Evolutionary conservation across 2,329 filamentous ascomycete genomes (phyloP).

Genomic region (Penicillium concentricum): DNA sequence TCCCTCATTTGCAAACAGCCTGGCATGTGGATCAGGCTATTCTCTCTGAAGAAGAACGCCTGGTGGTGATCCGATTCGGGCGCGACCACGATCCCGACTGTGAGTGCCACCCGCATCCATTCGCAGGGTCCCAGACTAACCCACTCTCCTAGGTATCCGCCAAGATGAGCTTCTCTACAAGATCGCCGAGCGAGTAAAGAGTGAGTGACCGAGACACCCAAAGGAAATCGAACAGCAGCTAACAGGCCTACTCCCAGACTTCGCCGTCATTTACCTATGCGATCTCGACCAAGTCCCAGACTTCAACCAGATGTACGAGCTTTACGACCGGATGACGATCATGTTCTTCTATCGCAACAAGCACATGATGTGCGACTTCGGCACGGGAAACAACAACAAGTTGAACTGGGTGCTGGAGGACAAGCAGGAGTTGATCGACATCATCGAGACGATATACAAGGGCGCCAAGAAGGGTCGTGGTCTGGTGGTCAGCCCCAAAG

Average conservation of each 20-base stretch:
- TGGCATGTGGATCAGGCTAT: slow-evolving; percentile 99
- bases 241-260: slow-evolving; percentile 27
- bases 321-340: slow-evolving; percentile 85
- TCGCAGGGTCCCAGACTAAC: slow-evolving; percentile 18
- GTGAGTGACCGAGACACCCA: slow-evolving; percentile 44
- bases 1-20: slow-evolving; percentile 85
- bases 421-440: slow-evolving; percentile 98
- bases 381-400: slow-evolving; percentile 98
- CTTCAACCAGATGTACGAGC: slow-evolving; percentile 94
- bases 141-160: slow-evolving; percentile 53
- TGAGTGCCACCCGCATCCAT: slow-evolving; percentile 17
- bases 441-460: slow-evolving; percentile 95
- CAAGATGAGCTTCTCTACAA: slow-evolving; percentile 94
- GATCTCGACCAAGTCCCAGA: slow-evolving; percentile 88
- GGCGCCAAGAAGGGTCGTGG: slow-evolving; percentile 98
- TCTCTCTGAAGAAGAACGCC: slow-evolving; percentile 82
- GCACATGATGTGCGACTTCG: slow-evolving; percentile 89
- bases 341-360: slow-evolving; percentile 77
- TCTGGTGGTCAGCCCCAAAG: slow-evolving; percentile 95
- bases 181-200: slow-evolving; percentile 90
- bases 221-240: not conserved
- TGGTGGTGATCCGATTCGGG: slow-evolving; percentile 82
- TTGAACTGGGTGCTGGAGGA: slow-evolving; percentile 95
- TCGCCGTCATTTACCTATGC: slow-evolving; percentile 77
- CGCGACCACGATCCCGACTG: slow-evolving; percentile 79